Evolutionary conservation across 768 basidiomycete genomes (phyloP).

Genomic region (Daedaleopsis nitida): DNA sequence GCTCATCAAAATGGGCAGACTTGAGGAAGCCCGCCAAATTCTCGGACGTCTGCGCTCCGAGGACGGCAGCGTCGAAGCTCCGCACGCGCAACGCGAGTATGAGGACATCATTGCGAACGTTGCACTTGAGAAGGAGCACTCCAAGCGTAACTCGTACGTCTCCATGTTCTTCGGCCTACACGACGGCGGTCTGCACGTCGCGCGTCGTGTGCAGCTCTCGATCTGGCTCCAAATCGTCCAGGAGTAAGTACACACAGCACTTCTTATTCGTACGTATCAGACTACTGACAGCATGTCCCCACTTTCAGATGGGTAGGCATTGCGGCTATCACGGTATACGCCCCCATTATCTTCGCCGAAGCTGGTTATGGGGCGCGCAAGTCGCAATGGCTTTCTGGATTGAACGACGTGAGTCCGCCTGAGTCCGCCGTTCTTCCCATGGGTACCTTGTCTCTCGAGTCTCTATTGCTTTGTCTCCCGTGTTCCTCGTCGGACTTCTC

Average conservation of each 20-base stretch:
- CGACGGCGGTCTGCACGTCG: slow-evolving; percentile 43
- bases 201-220: slow-evolving; percentile 44
- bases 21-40: slow-evolving; percentile 39
- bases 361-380: slow-evolving; percentile 46
- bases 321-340: slow-evolving; percentile 48
- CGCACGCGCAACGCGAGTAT: slow-evolving; percentile 35
- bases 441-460: background rate
- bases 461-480: background rate
- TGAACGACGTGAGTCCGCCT: slow-evolving; percentile 41
- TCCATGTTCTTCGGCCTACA: slow-evolving; percentile 45
- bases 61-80: slow-evolving; percentile 27
- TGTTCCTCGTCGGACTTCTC: background rate
- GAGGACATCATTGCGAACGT: slow-evolving; percentile 42
- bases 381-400: slow-evolving; percentile 45
- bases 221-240: slow-evolving; percentile 50
- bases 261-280: background rate
- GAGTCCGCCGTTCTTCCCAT: slow-evolving; percentile 1
- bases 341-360: slow-evolving; percentile 45
- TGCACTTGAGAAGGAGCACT: slow-evolving; percentile 41
- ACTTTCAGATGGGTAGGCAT: slow-evolving; percentile 43
- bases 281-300: background rate
- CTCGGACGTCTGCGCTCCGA: slow-evolving; percentile 37
- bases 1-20: slow-evolving; percentile 42
- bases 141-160: slow-evolving; percentile 43
- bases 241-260: slow-evolving; percentile 33